Base-by-base conservation (phyloP, 2,329 filamentous ascomycete genomes). In the Alternaria conjuncta region DNA sequence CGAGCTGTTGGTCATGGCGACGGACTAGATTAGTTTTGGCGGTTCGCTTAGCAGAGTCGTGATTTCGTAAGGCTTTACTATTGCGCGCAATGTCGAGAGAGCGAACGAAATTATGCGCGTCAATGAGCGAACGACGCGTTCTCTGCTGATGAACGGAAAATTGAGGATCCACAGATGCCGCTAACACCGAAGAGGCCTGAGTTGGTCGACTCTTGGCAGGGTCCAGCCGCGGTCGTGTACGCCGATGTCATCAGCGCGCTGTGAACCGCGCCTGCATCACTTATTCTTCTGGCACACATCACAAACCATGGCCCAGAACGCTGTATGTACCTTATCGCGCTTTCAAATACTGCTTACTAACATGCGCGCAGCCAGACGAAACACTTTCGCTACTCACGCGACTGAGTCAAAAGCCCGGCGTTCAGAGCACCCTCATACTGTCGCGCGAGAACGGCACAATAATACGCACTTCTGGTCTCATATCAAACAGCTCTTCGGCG, bases 341-440 rank as follows among this genome's bases (percentile, higher is more conserved):
- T 6, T 43, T 3, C 8, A 7, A 11, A 41, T 5, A 5, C 3
- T 18, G 15, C n/a, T 25, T 13, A 51, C 60, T 68, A 49, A 68
- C 6, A 10, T 21, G 28, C 3, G 21, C 46, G n/a, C 21, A 80
- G 78, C 76, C 80, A 66, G 84, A 87, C 63, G 89, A 92, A 71
- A 87, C 86, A 45, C 86, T 92, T 63, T 86, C 83, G 82, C 87
- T 84, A 65, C 86, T 94, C 64, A 87, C 86, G 50, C 89, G 91
- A 18, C 84, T 96, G 47, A 89, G 90, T 44, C 90, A 91, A 76
- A 95, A 95, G 75, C 87, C 91, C 28, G 92, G 91, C 64, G 92
- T 96, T 55, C 91, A 92, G 78, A 92, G 90, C 71, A 92, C 91
- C 59, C 85, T 96, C 53, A 88, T 93, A 58, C 84, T 96, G 45